These are phyloP conservation scores for Euptelea pleiosperma DNA, from an alignment of 164 flowering plant species.

Conservation along the genomic window DNA sequence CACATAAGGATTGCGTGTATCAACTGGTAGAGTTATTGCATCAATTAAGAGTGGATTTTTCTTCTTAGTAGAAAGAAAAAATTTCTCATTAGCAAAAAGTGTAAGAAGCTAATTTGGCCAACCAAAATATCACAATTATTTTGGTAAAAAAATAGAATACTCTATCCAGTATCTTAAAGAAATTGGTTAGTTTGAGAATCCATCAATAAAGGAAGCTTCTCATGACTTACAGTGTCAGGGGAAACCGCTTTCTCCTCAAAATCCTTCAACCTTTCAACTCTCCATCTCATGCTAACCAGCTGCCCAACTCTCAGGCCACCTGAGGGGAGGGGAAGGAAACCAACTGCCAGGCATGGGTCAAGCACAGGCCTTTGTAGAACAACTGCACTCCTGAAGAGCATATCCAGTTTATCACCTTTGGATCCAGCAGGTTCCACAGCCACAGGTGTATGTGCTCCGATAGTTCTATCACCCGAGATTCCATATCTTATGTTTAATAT, in stretches of 20 bases:
- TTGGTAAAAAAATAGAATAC: not conserved
- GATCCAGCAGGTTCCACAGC: slow-evolving; percentile 18
- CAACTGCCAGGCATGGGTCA: slow-evolving; percentile 93
- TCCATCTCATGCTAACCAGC: slow-evolving; percentile 83
- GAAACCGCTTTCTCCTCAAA: slow-evolving; percentile 34
- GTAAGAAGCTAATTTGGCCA: slow-evolving; percentile 1
- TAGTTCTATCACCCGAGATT: slow-evolving; percentile 62
- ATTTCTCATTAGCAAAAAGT: not conserved
- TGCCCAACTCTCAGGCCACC: slow-evolving; percentile 85
- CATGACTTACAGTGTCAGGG: slow-evolving; percentile 51
- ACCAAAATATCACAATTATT: not conserved
- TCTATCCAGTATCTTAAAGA: too few relatives aligned
- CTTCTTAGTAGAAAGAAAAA: not conserved
- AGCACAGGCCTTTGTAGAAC: slow-evolving; percentile 79
- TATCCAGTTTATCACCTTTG: slow-evolving; percentile 29
- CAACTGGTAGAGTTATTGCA: too few relatives aligned
- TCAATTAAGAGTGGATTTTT: too few relatives aligned
- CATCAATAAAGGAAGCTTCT: not conserved
- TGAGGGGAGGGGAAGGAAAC: slow-evolving; percentile 90
- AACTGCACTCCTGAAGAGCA: slow-evolving; percentile 75
- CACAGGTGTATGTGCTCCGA: slow-evolving; percentile 86
- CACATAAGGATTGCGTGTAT: too few relatives aligned
- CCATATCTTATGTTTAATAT: slow-evolving; percentile 72
- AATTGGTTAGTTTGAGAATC: too few relatives aligned
- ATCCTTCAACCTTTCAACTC: slow-evolving; percentile 83